Evolutionary conservation across 2,329 filamentous ascomycete species (phyloP), one percentile per base, ranked within the genome.

Genomic region (Colletotrichum salicis): DNA sequence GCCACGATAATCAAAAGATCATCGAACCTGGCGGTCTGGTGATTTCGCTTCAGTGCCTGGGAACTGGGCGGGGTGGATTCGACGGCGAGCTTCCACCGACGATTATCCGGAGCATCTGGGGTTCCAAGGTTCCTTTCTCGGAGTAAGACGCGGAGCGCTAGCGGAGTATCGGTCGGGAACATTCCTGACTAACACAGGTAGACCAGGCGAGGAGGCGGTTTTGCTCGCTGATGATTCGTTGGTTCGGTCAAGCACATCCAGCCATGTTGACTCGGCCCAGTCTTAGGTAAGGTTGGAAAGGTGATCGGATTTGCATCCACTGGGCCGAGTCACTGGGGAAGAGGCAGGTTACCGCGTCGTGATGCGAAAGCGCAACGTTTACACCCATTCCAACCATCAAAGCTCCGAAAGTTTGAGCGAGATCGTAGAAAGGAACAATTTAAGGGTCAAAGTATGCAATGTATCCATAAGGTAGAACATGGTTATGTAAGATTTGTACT

Each of bases 131-230:
- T 48, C 41, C 41, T 48, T 48, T 48, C 24, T 58, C 65, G 37
- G 48, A 52, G 24, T 35, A 35, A 31, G 19, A 57, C 45, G n/a
- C 64, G 59, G 52, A 58, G 13, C 22, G 56, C 70, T 64, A 55
- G 69, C 65, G 69, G 69, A 71, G 65, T 64, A n/a, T 64, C 19
- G n/a, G n/a, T 55, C 54, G 55, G 22, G 35, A 24, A 27, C 4
- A 22, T 37, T 13, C 22, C 63, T 64, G 29, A 64, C 45, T 48
- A 56, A 60, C 27, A 15, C 24, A 7, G 3, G 5, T 1, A 15
- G 15, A 5, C 27, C 0, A 1, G 8, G 7, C 5, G 51, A n/a
- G 51, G 11, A 29, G 15, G 45, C 54, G 65, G 59, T 4, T 56
- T 64, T 64, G 6, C 5, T 0, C 5, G 10, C 1, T 0, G 19